These are phyloP conservation scores for Kodamaea hsintzibuensis DNA, from an alignment of 805 yeast species.

Conservation along the genomic window DNA sequence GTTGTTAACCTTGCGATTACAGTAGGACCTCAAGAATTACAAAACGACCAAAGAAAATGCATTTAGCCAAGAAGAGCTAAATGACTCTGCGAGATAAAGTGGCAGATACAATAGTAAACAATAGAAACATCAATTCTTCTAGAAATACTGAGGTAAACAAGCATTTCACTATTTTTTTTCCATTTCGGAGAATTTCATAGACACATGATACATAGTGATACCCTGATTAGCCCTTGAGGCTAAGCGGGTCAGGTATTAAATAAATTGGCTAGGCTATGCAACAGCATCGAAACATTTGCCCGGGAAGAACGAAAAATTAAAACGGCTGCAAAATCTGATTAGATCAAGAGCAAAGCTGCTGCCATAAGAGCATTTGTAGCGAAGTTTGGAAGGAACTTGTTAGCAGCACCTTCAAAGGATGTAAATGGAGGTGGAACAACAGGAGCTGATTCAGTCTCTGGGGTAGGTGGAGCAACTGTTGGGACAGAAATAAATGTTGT, in stretches of 20 bases:
- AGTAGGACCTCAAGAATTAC: too few relatives aligned
- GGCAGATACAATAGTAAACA: too few relatives aligned
- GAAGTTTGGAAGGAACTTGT: slow-evolving; percentile 13
- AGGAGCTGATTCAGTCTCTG: not conserved
- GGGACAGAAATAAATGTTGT: not conserved
- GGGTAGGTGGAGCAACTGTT: slow-evolving; percentile 1
- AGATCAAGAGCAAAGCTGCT: slow-evolving; percentile 16
- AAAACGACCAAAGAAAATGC: too few relatives aligned
- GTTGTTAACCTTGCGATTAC: too few relatives aligned
- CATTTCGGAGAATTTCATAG: not conserved
- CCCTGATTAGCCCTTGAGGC: not conserved
- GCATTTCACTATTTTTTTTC: not conserved
- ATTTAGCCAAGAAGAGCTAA: too few relatives aligned
- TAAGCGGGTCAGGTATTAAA: not conserved
- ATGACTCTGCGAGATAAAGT: too few relatives aligned
- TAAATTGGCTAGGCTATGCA: not conserved
- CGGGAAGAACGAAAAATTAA: not conserved
- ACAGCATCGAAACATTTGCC: not conserved
- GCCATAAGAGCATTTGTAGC: slow-evolving; percentile 16
- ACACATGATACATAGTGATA: not conserved
- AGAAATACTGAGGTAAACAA: not conserved
- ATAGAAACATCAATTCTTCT: not conserved
- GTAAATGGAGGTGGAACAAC: slow-evolving; percentile 17
- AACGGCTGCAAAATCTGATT: not conserved
- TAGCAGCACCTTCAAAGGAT: slow-evolving; percentile 18